These are phyloP conservation scores for Coemansia sp. DNA, from an alignment of 192 early-diverging fungal genomes.

Conservation along the genomic window DNA sequence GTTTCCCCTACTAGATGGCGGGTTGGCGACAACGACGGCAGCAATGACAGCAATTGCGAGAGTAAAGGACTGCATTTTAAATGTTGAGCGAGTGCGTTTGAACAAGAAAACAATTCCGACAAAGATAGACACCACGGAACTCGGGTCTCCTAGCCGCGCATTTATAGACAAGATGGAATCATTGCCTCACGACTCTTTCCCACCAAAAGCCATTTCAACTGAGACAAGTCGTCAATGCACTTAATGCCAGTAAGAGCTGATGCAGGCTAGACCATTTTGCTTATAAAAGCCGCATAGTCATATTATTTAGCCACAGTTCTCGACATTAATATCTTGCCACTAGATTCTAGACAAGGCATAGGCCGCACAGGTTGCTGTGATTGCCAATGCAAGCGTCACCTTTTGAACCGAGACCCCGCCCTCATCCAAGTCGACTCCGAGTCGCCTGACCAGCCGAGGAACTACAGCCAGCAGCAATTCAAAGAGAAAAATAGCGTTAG, in stretches of 20 bases:
- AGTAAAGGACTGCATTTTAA: conserved; percentile 3
- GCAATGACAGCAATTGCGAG: conserved; percentile 32
- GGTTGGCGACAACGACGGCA: neutral
- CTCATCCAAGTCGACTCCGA: conserved; percentile 20
- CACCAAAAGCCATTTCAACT: no score
- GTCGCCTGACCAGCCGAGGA: conserved; percentile 19
- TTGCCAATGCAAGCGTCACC: conserved; percentile 11
- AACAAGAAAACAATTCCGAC: no score
- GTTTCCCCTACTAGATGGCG: conserved; percentile 4
- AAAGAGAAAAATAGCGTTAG: neutral
- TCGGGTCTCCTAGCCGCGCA: no score
- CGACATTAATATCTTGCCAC: neutral
- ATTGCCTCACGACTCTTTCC: no score
- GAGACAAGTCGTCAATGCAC: neutral
- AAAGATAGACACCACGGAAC: no score
- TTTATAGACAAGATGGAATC: no score
- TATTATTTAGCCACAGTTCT: neutral
- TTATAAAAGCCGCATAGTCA: neutral
- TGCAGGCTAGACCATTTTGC: neutral
- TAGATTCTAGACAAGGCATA: conserved; percentile 28
- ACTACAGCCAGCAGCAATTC: conserved; percentile 11
- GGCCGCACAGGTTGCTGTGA: conserved; percentile 19
- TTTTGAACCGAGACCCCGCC: conserved; percentile 19
- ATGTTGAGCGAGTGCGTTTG: no score
- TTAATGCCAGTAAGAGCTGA: neutral